Base-by-base conservation (phyloP, 2,329 filamentous ascomycete species). In the Fusarium domesticum region DNA sequence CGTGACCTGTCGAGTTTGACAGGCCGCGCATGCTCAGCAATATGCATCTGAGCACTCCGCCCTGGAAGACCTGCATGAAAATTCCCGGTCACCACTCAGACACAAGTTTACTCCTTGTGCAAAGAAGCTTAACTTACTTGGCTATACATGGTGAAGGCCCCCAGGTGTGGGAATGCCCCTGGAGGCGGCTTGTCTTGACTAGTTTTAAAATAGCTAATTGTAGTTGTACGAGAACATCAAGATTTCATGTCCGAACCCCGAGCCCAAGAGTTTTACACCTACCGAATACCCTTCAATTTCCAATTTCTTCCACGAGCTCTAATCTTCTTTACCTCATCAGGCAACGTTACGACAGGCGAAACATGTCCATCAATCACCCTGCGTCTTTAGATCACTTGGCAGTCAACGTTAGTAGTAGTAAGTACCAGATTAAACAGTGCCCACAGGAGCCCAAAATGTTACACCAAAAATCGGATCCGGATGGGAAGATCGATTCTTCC, bases 111-210 rank as follows among this genome's bases (percentile, higher is more conserved):
- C 14, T 28, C 23, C 20, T 23, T 23, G 23, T 28, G 34, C 48
- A 46, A 58, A 57, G 56, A 58, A 58, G 56, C 56, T 58, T 58
- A 58, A 59, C 49, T 53, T 31, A 46, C 53, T 56, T 58, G 56
- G 53, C 53, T n/a, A n/a, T n/a, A n/a, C n/a, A n/a, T n/a, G n/a
- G 47, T 51, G 42, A 47, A 36, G 40, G 51, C 55, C 54, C 28
- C 38, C 34, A 37, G n/a, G 50, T 56, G 51, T 51, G 45, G 48
- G 31, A 34, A 43, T 50, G 49, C 53, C 56, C 56, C 56, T 59
- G 56, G 53, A 53, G 49, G 39, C 28, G 50, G 44, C 38, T 47
- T 44, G 45, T 42, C 34, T 49, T 51, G 50, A 48, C 40, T 47
- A n/a, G n/a, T n/a, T n/a, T n/a, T n/a, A n/a, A n/a, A n/a, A n/a